Conservation (phyloP, 805 yeast species). For the Kodamaea leandrae region DNA sequence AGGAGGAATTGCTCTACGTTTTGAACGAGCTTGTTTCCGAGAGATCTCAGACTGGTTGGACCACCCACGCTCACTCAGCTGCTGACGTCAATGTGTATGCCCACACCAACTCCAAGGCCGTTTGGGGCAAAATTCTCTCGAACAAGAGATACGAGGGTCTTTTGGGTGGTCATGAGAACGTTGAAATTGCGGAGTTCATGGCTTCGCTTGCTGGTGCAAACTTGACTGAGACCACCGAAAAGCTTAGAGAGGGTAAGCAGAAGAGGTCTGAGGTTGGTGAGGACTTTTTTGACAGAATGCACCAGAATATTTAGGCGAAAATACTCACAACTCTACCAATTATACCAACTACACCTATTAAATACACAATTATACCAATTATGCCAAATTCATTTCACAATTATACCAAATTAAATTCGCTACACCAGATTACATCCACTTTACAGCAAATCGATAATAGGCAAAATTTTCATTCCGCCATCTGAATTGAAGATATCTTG, state of each 20-base stretch:
- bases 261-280: not conserved
- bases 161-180: constrained; percentile 83
- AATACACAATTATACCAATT: no score
- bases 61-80: constrained; percentile 94
- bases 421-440: no score
- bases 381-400: no score
- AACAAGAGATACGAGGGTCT: constrained; percentile 39
- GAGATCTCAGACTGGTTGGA: constrained; percentile 94
- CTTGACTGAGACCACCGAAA: constrained; percentile 47
- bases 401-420: no score
- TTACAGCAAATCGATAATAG: no score
- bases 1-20: constrained; percentile 45
- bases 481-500: no score
- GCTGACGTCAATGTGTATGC: constrained; percentile 94
- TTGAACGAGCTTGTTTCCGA: constrained; percentile 69
- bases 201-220: constrained; percentile 49
- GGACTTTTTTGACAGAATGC: no score
- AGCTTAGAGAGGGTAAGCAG: constrained; percentile 48
- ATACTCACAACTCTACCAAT: no score
- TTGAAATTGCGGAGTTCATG: constrained; percentile 76
- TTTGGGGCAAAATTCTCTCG: constrained; percentile 36
- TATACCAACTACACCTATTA: no score
- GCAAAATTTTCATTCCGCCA: no score
- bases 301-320: no score
- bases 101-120: constrained; percentile 54